Percentiles rank a stretch among this genome's conserved stretches.
Evolutionary conservation across 495 filamentous ascomycete species (phyloP).

Genomic region (Xylona heveae): DNA sequence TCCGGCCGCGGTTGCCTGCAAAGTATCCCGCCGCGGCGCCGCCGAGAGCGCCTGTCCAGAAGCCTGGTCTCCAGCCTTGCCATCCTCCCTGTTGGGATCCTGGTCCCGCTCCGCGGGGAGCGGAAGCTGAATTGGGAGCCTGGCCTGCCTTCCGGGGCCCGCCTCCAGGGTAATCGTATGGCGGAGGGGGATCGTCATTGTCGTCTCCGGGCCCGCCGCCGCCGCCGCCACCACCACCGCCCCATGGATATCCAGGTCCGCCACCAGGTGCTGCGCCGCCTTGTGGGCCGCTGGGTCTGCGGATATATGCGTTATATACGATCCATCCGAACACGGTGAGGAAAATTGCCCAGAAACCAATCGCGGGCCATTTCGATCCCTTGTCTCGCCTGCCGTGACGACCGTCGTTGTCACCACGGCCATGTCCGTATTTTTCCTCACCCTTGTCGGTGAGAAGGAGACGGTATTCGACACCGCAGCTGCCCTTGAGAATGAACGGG

Average conservation of each 20-base stretch:
- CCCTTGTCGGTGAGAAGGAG: constrained; percentile 65
- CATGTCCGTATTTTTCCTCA: constrained; percentile 32
- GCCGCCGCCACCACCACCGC: constrained; percentile 29
- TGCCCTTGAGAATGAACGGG: constrained; percentile 66
- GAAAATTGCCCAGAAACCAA: constrained; percentile 18
- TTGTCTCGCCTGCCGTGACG: constrained; percentile 5
- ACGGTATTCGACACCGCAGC: constrained; percentile 84
- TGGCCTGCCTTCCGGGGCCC: too few relatives aligned
- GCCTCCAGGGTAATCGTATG: constrained; percentile 5
- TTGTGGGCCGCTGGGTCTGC: constrained; percentile 5
- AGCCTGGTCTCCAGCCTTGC: constrained; percentile 64
- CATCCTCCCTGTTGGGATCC: constrained; percentile 3
- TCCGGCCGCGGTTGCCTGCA: constrained; percentile 31
- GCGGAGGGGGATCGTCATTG: constrained; percentile 8
- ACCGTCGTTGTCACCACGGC: constrained; percentile 8
- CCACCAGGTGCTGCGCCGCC: constrained; percentile 13
- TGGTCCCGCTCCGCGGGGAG: too few relatives aligned
- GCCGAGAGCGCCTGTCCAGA: constrained; percentile 59
- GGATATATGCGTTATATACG: constrained; percentile 21
- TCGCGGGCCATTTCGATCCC: constrained; percentile 9
- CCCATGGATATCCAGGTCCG: constrained; percentile 11
- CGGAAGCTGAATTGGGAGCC: too few relatives aligned
- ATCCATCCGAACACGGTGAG: constrained; percentile 27
- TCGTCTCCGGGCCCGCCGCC: constrained; percentile 14
- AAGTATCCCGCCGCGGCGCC: constrained; percentile 53